phyloP scores from a whole-genome alignment of 495 filamentous ascomycete genomes.

The Penicillium lividum region DNA sequence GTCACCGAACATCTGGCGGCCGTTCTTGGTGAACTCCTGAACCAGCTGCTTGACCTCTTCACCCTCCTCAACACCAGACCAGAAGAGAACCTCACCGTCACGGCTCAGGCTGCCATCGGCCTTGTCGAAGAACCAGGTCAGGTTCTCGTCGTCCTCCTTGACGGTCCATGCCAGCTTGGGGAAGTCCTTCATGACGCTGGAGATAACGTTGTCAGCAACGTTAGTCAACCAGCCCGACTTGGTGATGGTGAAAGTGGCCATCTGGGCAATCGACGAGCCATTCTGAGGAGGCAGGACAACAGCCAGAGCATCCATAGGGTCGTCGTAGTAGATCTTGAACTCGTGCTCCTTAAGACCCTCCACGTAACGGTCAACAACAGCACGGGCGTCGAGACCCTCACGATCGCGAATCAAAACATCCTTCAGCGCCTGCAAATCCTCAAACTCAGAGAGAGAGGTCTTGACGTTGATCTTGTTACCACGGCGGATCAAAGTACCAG shows the following conservation, averaged over 20 bases:
- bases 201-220: conserved; percentile 96
- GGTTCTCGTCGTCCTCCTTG: conserved; percentile 92
- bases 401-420: conserved; percentile 82
- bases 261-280: conserved; percentile 61
- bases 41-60: conserved; percentile 86
- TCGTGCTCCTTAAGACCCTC: conserved; percentile 71
- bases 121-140: conserved; percentile 99
- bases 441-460: conserved; percentile 73
- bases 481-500: conserved; percentile 90
- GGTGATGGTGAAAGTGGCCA: conserved; percentile 92
- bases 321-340: conserved; percentile 95
- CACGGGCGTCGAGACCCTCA: conserved; percentile 78
- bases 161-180: conserved; percentile 96
- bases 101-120: conserved; percentile 86
- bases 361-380: conserved; percentile 84
- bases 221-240: conserved; percentile 96
- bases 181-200: conserved; percentile 88
- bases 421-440: conserved; percentile 74
- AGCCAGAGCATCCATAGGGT: conserved; percentile 94
- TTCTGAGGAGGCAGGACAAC: conserved; percentile 76
- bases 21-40: conserved; percentile 81
- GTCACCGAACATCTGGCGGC: conserved; percentile 85
- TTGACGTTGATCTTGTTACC: conserved; percentile 87
- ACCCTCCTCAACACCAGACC: conserved; percentile 87
- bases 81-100: conserved; percentile 90